Base-by-base conservation (phyloP, 2,329 filamentous ascomycete genomes). In the Phialemoniopsis sp. region DNA sequence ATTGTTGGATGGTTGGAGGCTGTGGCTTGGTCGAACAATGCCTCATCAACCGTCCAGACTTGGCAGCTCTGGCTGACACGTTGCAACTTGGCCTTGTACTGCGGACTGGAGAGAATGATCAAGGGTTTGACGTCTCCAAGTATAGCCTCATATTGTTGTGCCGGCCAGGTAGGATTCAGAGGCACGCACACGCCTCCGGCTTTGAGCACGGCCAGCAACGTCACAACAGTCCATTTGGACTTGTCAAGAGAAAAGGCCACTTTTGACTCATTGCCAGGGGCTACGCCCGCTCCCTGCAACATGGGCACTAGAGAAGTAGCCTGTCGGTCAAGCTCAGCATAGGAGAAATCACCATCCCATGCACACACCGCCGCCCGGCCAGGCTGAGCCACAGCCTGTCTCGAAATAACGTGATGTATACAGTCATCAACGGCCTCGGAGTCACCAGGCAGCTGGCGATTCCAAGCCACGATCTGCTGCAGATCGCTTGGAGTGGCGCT, bases 271-370 rank as follows among this genome's bases (percentile, higher is more conserved):
- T n/a, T n/a, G n/a, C n/a, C n/a, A n/a, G 39, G 40, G 4, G 43
- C 45, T 19, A 53, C 39, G 30, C 43, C 44, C 3, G 48, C 33
- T 10, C n/a, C 32, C 3, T 9, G 14, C 1, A 53, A 37, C 17
- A 46, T 41, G 12, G 29, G 29, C 3, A 49, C 48, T 13, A 53
- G 40, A 2, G 32, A 37, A 17, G 36, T 40, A 3, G 43, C 42
- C 7, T 44, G 28, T 1, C 39, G 31, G 32, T 53, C 44, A 4
- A 52, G 33, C 3, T 52, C 34, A 5, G n/a, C 17, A 33, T 48
- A 51, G 2, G 41, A 45, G 18, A 49, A 19, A 3, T 39, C 18
- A 13, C 44, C 48, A 29, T 48, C 48, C 48, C 51, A 49, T 1
- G 43, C 39, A 7, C 33, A 36, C 13, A 53, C 39, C 4, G 49